Base-by-base conservation (phyloP, 2,329 filamentous ascomycete species). In the Fusarium sp. region DNA sequence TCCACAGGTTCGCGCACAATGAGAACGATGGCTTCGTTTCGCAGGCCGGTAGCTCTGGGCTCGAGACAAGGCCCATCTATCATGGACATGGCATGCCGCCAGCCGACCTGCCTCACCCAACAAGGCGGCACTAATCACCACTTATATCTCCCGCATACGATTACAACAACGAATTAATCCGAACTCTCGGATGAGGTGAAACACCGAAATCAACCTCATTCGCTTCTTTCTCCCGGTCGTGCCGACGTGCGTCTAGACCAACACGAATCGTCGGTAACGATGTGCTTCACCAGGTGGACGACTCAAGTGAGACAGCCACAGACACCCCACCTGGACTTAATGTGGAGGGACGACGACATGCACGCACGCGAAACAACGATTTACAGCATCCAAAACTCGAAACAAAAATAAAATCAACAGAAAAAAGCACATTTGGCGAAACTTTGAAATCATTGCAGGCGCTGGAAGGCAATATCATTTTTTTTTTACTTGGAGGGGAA, bases 1-100 rank as follows among this genome's bases (percentile, higher is more conserved):
- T 48, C 50, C 69, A 13, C 72, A 72, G 38, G 64, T 76, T 47
- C 69, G 72, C 12, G 73, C 75, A 25, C 70, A 68, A 70, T 72
- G 52, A 70, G 53, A 44, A 36, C 32, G 25, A 46, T 26, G 24
- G 10, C 40, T 46, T 31, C 51, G 46, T 39, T 34, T 49, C 53
- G 55, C 61, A 59, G 57, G 54, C 35, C 49, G 43, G 52, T 32
- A 57, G 15, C 34, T 28, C 41, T 28, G 26, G 26, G 26, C 26
- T 55, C 55, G 40, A 59, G 36, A 34, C 35, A 25, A 40, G 22
- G 43, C 39, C 43, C 25, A 43, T 19, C 19, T 19, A 19, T 47
- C 25, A 31, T 35, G 22, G 54, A 59, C 35, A 58, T 62, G 54
- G 53, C 35, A 58, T 62, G 57, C 25, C 57, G 57, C 47, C 61